A percentile compares a stretch with the other conserved stretches of the same genome.
These are phyloP conservation scores for Malassezia furfur DNA, from an alignment of 1,284 basidiomycete genomes.

Conservation along the genomic window DNA sequence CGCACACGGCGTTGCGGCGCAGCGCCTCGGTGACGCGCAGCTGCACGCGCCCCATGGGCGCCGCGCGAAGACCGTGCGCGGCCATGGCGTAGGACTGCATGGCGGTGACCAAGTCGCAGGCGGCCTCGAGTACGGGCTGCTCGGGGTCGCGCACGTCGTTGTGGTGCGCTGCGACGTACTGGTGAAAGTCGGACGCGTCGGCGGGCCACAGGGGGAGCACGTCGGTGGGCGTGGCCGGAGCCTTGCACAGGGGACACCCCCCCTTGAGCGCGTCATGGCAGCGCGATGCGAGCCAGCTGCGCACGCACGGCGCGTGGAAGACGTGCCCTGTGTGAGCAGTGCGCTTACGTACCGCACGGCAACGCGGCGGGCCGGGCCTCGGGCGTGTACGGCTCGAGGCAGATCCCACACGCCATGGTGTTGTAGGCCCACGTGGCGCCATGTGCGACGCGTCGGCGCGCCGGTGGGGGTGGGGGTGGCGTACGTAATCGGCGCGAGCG, in stretches of 20 bases:
- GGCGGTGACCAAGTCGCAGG: conserved; percentile 2
- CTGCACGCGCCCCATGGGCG: neutral
- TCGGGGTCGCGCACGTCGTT: neutral
- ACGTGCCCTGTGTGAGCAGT: neutral
- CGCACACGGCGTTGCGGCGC: neutral
- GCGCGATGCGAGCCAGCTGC: conserved; percentile 9
- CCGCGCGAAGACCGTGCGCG: conserved; percentile 8
- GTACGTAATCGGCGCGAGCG: neutral
- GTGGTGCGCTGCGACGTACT: conserved; percentile 13
- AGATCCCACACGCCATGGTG: conserved; percentile 16
- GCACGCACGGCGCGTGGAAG: conserved; percentile 12
- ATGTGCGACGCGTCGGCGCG: neutral
- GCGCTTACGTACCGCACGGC: conserved; percentile 7
- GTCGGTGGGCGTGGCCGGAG: neutral
- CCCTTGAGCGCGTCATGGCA: neutral
- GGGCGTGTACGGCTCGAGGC: conserved; percentile 9
- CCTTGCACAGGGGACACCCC: conserved; percentile 16
- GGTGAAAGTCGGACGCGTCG: conserved; percentile 7
- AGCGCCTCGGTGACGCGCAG: neutral
- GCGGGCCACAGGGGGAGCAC: conserved; percentile 12
- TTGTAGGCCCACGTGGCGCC: neutral
- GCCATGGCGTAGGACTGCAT: conserved; percentile 18
- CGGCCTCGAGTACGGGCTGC: neutral
- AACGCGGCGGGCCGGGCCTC: conserved; percentile 14
- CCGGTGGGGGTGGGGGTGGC: neutral